Evolutionary conservation across 306 rosid species (phyloP).

Genomic region (Rubus idaeus): DNA sequence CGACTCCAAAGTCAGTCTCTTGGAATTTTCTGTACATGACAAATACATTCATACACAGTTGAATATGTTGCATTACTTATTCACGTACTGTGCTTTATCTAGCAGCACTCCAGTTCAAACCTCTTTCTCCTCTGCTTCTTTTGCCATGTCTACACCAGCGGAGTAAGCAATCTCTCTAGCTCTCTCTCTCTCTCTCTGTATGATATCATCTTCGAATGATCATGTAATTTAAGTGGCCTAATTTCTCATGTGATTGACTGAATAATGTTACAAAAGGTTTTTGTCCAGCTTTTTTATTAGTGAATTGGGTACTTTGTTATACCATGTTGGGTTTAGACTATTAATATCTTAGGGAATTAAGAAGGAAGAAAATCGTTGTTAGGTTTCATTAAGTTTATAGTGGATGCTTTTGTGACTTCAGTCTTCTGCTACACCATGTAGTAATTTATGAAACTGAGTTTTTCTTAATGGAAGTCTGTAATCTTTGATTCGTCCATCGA

Average conservation of each 20-base stretch:
- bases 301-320: not conserved
- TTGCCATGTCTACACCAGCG: slow-evolving; percentile 70
- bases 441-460: not conserved
- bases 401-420: not conserved
- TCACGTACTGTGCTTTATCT: not conserved
- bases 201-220: not conserved
- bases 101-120: not conserved
- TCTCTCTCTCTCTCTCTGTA: slow-evolving; percentile 3
- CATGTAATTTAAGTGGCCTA: not conserved
- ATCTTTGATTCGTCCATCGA: not conserved
- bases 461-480: not conserved
- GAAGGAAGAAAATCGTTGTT: not conserved
- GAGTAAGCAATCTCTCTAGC: slow-evolving; percentile 45
- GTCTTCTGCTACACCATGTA: not conserved
- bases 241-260: slow-evolving; percentile 8
- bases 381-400: not conserved
- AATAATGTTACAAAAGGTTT: not conserved
- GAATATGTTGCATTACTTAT: not conserved
- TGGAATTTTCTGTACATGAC: slow-evolving; percentile 23
- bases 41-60: not conserved
- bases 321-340: not conserved
- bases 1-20: slow-evolving; percentile 3
- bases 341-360: not conserved
- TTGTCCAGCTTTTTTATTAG: not conserved
- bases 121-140: slow-evolving; percentile 5